These are phyloP conservation scores for Malus sieversii DNA, from an alignment of 306 rosid species.

Conservation along the genomic window DNA sequence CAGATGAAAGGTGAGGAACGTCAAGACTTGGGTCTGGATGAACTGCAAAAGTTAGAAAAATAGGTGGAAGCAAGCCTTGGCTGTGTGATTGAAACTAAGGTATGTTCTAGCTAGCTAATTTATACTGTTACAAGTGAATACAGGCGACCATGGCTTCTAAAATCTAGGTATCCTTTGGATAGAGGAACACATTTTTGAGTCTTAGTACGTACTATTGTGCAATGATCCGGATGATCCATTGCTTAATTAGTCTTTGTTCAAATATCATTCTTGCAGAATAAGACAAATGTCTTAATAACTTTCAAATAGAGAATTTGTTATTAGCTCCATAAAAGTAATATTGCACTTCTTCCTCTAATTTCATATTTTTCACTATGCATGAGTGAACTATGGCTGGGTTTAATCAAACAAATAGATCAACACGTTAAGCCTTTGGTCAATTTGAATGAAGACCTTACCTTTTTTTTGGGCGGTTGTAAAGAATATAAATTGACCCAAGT, in stretches of 20 bases:
- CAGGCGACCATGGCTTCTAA: neutral
- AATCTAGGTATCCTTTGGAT: neutral
- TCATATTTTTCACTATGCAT: neutral
- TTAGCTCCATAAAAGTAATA: neutral
- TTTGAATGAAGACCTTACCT: too few relatives aligned
- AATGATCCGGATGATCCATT: neutral
- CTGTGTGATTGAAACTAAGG: conserved; percentile 30
- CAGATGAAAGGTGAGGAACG: conserved; percentile 32
- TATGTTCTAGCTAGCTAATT: neutral
- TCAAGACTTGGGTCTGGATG: conserved; percentile 22
- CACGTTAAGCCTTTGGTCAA: neutral
- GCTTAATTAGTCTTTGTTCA: neutral
- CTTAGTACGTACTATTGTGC: neutral
- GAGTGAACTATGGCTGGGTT: neutral
- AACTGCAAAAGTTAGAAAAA: conserved; percentile 25
- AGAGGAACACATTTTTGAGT: neutral
- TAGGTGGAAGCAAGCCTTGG: conserved; percentile 25
- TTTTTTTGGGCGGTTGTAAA: too few relatives aligned
- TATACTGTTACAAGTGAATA: neutral
- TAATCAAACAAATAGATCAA: neutral
- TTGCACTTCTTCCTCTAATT: neutral
- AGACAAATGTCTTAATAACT: neutral
- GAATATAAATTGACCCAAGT: too few relatives aligned
- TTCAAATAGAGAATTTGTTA: too few relatives aligned
- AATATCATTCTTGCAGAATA: neutral